Evolutionary conservation across 352 stramenopile species (phyloP).

Genomic region (Pythium guiyangense): DNA sequence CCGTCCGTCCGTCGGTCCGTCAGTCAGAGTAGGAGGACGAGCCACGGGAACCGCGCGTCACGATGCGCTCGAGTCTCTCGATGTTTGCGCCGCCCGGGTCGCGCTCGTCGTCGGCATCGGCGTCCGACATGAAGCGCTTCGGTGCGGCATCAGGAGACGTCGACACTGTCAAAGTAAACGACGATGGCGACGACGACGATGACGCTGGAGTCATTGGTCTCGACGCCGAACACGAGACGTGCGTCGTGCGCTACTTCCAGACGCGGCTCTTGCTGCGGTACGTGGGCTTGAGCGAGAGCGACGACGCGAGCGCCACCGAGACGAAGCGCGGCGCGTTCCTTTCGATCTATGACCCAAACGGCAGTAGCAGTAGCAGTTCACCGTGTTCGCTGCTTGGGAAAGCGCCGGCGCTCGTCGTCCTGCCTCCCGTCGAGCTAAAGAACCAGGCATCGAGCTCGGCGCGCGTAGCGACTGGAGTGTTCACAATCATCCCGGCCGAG

Average conservation of each 20-base stretch:
- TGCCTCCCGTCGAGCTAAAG: slow-evolving; percentile 15
- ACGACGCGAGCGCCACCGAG: not conserved
- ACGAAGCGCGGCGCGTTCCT: slow-evolving; percentile 9
- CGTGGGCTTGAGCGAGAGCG: not conserved
- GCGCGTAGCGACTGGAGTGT: slow-evolving; percentile 18
- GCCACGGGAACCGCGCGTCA: too few relatives aligned
- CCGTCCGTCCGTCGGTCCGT: too few relatives aligned
- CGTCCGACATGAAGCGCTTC: not conserved
- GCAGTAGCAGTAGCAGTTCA: not conserved
- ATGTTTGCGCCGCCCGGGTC: slow-evolving; percentile 1
- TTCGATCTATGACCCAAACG: slow-evolving; percentile 17
- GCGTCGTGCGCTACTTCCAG: slow-evolving; percentile 31
- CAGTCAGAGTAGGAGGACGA: not conserved
- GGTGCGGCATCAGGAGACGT: not conserved
- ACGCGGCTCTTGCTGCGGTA: slow-evolving; percentile 28
- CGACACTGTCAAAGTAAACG: not conserved
- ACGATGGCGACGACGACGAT: not conserved
- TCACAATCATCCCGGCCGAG: slow-evolving; percentile 31
- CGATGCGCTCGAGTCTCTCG: slow-evolving; percentile 9
- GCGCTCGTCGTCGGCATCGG: not conserved
- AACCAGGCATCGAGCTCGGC: not conserved
- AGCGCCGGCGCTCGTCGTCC: slow-evolving; percentile 20
- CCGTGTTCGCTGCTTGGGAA: slow-evolving; percentile 17
- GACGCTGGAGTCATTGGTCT: not conserved
- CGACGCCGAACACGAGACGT: slow-evolving; percentile 19